Percentiles rank a stretch among this genome's conserved stretches.
Conservation (phyloP, 805 yeast genomes). For the Metschnikowia lochheadii region DNA sequence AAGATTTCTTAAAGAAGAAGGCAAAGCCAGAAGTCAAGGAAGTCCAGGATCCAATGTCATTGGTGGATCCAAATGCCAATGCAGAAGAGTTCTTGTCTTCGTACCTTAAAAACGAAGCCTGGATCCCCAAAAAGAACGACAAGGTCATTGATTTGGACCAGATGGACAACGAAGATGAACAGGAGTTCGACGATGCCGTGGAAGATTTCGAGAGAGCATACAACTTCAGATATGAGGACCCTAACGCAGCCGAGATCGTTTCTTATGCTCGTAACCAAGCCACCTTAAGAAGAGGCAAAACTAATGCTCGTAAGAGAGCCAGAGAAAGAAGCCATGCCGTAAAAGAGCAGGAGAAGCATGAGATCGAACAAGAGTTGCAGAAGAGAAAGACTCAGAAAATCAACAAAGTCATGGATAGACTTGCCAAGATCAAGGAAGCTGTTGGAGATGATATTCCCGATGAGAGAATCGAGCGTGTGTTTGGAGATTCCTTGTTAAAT, state of each 20-base stretch:
- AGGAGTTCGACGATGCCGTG: conserved; percentile 86
- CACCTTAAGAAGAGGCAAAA: conserved; percentile 77
- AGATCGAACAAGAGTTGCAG: conserved; percentile 57
- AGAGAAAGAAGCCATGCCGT: conserved; percentile 66
- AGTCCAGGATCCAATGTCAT: conserved; percentile 20
- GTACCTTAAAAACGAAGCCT: conserved; percentile 73
- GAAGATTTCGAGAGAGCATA: conserved; percentile 89
- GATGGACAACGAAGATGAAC: conserved; percentile 59
- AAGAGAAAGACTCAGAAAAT: conserved; percentile 74
- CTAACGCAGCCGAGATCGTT: conserved; percentile 83
- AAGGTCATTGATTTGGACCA: conserved; percentile 50
- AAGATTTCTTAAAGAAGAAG: conserved; percentile 58
- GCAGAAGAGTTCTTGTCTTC: conserved; percentile 69
- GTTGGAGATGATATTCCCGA: conserved; percentile 63
- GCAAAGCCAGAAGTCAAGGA: conserved; percentile 26
- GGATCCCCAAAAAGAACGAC: conserved; percentile 77
- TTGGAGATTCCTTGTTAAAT: conserved; percentile 72
- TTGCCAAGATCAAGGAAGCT: conserved; percentile 59
- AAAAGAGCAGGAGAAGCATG: conserved; percentile 47
- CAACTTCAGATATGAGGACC: conserved; percentile 93
- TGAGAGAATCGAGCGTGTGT: conserved; percentile 55
- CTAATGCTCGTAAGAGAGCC: conserved; percentile 72
- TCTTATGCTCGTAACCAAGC: conserved; percentile 95
- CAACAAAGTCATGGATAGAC: conserved; percentile 70
- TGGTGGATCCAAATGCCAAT: conserved; percentile 60